A percentile compares a stretch with the other conserved stretches of the same genome.
phyloP scores from a whole-genome alignment of 1,139 yeast genomes.

The Zygoascus hellenicus region DNA sequence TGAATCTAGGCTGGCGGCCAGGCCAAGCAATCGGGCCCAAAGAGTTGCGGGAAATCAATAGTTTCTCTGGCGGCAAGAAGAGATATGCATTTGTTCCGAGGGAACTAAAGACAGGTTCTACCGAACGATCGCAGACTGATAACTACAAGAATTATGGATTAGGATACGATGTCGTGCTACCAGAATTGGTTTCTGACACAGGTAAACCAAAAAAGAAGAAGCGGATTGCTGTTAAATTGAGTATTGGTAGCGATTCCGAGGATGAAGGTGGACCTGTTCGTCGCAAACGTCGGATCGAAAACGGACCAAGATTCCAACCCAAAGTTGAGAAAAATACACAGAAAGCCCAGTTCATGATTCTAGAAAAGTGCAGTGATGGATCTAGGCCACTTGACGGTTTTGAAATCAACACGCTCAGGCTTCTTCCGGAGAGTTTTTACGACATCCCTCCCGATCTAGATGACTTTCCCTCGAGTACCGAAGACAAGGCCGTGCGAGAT shows the following conservation, averaged over 20 bases:
- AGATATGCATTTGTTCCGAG: not conserved
- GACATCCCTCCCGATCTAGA: not conserved
- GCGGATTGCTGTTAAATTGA: constrained; percentile 4
- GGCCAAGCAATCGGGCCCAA: constrained; percentile 27
- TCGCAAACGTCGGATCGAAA: not conserved
- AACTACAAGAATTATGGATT: constrained; percentile 7
- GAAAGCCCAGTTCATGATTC: not conserved
- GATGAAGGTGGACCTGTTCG: constrained; percentile 2
- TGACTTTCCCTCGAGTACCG: not conserved
- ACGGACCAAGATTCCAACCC: not conserved
- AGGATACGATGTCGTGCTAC: constrained; percentile 7
- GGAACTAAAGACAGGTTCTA: not conserved
- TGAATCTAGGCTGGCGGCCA: constrained; percentile 28
- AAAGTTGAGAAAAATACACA: not conserved
- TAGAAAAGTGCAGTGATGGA: constrained; percentile 17
- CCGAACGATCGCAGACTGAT: not conserved
- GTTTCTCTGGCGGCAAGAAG: not conserved
- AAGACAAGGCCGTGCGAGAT: too few species aligned
- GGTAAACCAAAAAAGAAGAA: not conserved
- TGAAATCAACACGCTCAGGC: constrained; percentile 13
- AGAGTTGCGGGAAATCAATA: constrained; percentile 2
- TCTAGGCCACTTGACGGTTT: constrained; percentile 21
- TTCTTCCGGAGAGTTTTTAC: constrained; percentile 3
- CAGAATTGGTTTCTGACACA: constrained; percentile 1
- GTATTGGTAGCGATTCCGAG: constrained; percentile 7